phyloP scores from a whole-genome alignment of 768 basidiomycete species.

The Phylloporus arenicola region DNA sequence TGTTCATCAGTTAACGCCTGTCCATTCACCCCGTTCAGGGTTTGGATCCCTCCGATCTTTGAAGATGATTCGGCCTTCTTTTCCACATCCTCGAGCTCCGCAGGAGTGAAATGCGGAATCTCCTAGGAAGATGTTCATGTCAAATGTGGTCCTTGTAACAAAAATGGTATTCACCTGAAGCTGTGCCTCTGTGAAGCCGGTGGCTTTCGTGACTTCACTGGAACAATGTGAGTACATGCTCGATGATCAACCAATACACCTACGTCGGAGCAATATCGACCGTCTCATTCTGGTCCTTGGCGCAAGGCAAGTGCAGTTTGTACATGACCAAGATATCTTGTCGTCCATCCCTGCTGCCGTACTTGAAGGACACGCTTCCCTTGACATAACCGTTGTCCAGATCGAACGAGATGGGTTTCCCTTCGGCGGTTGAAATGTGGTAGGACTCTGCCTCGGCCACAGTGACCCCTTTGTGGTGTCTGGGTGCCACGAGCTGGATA shows the following conservation, averaged over 20 bases:
- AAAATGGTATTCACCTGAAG: no score
- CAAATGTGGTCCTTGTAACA: no score
- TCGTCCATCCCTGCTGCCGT: neutral
- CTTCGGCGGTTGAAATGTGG: neutral
- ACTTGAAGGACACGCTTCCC: neutral
- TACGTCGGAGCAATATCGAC: neutral
- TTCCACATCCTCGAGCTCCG: neutral
- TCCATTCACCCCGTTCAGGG: neutral
- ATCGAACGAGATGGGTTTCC: neutral
- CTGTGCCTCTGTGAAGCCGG: no score
- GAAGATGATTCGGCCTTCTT: neutral
- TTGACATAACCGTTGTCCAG: neutral
- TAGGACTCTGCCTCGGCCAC: neutral
- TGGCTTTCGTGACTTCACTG: neutral
- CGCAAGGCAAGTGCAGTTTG: neutral
- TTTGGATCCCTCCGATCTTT: neutral
- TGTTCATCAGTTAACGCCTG: neutral
- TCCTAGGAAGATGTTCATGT: no score
- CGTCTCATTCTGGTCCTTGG: neutral
- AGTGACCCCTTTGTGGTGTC: neutral
- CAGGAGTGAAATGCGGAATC: no score
- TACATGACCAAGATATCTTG: neutral
- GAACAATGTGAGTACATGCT: neutral
- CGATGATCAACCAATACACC: neutral
- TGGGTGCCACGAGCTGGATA: neutral